Evolutionary conservation across 495 filamentous ascomycete genomes (phyloP).

Genomic region (Letharia lupina): DNA sequence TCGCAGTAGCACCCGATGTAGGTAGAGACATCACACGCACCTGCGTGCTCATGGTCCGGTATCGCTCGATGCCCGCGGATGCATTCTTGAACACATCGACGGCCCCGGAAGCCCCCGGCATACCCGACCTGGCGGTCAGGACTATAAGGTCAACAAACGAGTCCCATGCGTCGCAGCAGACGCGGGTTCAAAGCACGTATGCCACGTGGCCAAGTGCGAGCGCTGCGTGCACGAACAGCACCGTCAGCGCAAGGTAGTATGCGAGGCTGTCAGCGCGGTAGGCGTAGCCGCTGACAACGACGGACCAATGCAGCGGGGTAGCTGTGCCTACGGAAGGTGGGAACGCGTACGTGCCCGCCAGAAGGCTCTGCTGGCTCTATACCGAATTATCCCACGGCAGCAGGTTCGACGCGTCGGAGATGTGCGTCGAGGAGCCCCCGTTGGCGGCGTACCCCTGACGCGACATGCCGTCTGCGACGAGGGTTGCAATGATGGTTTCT

Average conservation of each 20-base stretch:
- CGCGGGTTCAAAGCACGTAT: slow-evolving; percentile 8
- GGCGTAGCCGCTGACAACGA: slow-evolving; percentile 11
- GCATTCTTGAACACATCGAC: slow-evolving; percentile 10
- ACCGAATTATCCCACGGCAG: slow-evolving; percentile 10
- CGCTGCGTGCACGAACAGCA: slow-evolving; percentile 15
- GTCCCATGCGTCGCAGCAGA: slow-evolving; percentile 18
- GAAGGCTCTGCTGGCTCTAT: background rate
- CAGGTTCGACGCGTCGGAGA: slow-evolving; percentile 8
- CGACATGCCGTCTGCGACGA: slow-evolving; percentile 18
- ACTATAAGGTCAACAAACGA: slow-evolving; percentile 5
- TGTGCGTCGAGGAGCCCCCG: background rate
- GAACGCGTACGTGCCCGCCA: slow-evolving; percentile 11
- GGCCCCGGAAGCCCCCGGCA: background rate
- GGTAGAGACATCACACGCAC: slow-evolving; percentile 10
- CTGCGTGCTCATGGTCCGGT: slow-evolving; percentile 4
- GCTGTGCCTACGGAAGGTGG: slow-evolving; percentile 9
- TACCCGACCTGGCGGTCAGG: slow-evolving; percentile 7
- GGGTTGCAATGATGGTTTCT: slow-evolving; percentile 12
- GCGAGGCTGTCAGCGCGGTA: slow-evolving; percentile 16
- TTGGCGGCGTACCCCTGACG: slow-evolving; percentile 10
- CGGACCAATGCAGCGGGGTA: slow-evolving; percentile 11
- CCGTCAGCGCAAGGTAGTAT: slow-evolving; percentile 16
- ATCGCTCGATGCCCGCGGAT: slow-evolving; percentile 10
- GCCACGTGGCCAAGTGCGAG: slow-evolving; percentile 15
- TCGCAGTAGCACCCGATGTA: background rate